Conservation (phyloP, 139 green algal genomes). For the Eudorina sp. region DNA sequence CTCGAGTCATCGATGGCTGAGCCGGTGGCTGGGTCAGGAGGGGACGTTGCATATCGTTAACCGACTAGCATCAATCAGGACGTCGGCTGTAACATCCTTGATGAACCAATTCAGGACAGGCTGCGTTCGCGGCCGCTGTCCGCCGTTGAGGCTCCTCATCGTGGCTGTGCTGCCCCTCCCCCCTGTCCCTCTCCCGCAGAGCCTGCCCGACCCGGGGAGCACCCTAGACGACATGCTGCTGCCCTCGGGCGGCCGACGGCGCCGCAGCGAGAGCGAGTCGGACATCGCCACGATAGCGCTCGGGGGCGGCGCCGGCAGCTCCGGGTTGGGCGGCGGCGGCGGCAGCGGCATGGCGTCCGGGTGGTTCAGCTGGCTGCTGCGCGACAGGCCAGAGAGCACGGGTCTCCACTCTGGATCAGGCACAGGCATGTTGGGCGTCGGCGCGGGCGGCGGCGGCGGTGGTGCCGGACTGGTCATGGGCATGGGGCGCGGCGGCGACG, state of each 20-base stretch:
- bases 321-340: neutral
- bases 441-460: neutral
- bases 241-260: neutral
- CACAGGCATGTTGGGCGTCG: neutral
- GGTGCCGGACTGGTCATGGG: neutral
- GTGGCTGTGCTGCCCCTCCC: too few relatives aligned
- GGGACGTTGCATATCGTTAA: too few relatives aligned
- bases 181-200: constrained; percentile 2
- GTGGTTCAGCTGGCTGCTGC: constrained; percentile 56
- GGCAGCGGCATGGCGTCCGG: neutral
- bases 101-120: too few relatives aligned
- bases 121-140: too few relatives aligned
- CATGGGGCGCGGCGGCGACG: constrained; percentile 2
- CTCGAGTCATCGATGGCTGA: too few relatives aligned
- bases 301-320: too few relatives aligned
- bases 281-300: neutral
- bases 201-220: constrained; percentile 21
- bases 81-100: too few relatives aligned
- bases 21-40: too few relatives aligned
- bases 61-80: too few relatives aligned
- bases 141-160: too few relatives aligned
- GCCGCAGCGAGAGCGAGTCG: constrained; percentile 28
- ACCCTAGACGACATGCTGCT: constrained; percentile 44
- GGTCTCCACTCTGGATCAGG: neutral
- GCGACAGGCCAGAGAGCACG: constrained; percentile 3